Evolutionary conservation across 2,329 filamentous ascomycete genomes (phyloP).

Genomic region (Sporothrix phasma): DNA sequence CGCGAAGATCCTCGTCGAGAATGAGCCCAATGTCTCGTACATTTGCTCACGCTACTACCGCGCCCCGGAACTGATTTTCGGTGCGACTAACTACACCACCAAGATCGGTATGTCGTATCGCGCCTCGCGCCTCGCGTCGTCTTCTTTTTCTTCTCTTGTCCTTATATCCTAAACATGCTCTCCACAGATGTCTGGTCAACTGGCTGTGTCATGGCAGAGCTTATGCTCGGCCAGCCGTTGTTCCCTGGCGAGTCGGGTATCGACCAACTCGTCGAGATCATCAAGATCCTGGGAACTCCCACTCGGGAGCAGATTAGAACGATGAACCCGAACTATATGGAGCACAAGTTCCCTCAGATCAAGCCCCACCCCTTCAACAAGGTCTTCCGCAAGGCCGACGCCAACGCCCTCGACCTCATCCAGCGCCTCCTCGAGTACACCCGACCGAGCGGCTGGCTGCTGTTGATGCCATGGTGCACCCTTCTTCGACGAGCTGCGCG

Average conservation of each 20-base stretch:
- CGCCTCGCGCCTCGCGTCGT: background rate
- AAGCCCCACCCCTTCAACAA: conserved; percentile 99
- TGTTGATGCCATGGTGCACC: conserved; percentile 93
- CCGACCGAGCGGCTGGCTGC: conserved; percentile 90
- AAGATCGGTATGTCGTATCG: conserved; percentile 73
- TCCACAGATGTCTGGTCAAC: conserved; percentile 92
- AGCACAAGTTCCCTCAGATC: conserved; percentile 99
- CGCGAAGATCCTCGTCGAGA: conserved; percentile 96
- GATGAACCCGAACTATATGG: conserved; percentile 99
- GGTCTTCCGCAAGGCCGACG: conserved; percentile 94
- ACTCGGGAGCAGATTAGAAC: conserved; percentile 97
- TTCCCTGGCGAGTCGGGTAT: conserved; percentile 98
- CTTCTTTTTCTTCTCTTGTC: background rate
- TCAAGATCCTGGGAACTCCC: conserved; percentile 95
- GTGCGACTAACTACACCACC: conserved; percentile 97
- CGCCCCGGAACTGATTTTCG: conserved; percentile 95
- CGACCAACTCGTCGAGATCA: conserved; percentile 97
- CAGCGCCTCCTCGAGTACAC: conserved; percentile 92
- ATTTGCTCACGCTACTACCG: conserved; percentile 99
- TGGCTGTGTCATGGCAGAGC: conserved; percentile 96
- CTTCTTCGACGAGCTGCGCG: conserved; percentile 94
- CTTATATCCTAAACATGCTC: background rate
- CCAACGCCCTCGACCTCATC: conserved; percentile 89
- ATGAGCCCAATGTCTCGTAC: conserved; percentile 98
- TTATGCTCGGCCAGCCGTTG: conserved; percentile 95